A percentile compares a stretch with the other conserved stretches of the same genome.
phyloP scores from a whole-genome alignment of 176 grass and related monocot genomes.

The Zoysia japonica region DNA sequence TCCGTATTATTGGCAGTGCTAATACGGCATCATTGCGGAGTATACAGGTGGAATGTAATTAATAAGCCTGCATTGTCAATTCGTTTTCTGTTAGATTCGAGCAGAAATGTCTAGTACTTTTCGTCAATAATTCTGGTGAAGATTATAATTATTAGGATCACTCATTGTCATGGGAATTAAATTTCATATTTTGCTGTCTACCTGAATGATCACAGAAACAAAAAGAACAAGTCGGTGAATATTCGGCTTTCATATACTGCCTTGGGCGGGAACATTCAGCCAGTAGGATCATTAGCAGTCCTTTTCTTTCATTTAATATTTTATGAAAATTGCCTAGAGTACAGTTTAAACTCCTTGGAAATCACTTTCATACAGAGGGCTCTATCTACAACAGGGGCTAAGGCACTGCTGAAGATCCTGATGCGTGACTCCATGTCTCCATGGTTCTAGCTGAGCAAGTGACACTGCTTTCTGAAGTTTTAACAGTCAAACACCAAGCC shows the following conservation, averaged over 20 bases:
- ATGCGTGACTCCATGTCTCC: no score
- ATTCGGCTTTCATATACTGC: neutral
- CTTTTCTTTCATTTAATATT: neutral
- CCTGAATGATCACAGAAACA: conserved; percentile 6
- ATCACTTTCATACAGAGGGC: neutral
- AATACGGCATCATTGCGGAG: conserved; percentile 44
- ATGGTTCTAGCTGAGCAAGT: neutral
- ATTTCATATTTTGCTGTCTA: neutral
- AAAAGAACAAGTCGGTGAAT: neutral
- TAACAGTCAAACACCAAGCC: neutral
- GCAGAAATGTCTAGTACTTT: conserved; percentile 15
- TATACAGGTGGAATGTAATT: conserved; percentile 28
- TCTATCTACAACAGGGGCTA: no score
- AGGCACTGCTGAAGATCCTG: no score
- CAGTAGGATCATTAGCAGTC: neutral
- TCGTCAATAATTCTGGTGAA: conserved; percentile 16
- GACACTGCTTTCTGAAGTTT: neutral
- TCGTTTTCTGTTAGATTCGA: conserved; percentile 30
- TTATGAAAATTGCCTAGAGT: no score
- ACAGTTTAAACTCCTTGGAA: conserved; percentile 13
- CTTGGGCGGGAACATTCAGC: neutral
- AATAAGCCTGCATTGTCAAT: conserved; percentile 7
- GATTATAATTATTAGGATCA: conserved; percentile 25
- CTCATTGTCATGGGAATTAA: conserved; percentile 8
- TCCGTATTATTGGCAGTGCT: conserved; percentile 39